Evolutionary conservation across 179 eudicot species (phyloP).

Genomic region (Gypsophila paniculata): DNA sequence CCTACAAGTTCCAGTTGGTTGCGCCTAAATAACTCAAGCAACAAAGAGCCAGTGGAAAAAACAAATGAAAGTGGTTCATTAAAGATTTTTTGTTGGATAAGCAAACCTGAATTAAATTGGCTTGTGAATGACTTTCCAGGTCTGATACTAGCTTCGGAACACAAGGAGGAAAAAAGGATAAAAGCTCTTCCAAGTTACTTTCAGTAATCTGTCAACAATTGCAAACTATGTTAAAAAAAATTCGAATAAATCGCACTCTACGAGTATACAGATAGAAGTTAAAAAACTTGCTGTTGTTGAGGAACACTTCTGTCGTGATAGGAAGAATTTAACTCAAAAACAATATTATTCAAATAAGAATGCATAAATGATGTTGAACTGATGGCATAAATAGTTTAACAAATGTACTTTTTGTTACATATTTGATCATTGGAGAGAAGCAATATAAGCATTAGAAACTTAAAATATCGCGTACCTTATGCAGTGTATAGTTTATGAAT

Average conservation of each 20-base stretch:
- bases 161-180: constrained; percentile 5
- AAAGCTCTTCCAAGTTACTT: neutral
- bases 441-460: neutral
- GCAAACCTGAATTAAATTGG: neutral
- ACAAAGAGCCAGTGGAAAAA: neutral
- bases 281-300: too few species aligned
- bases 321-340: too few species aligned
- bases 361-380: too few species aligned
- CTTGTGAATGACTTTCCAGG: neutral
- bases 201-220: constrained; percentile 2
- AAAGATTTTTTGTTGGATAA: neutral
- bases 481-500: neutral
- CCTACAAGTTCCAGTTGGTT: constrained; percentile 5
- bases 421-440: too few species aligned
- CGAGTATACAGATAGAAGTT: too few species aligned
- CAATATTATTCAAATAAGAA: too few species aligned
- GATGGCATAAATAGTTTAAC: too few species aligned
- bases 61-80: too few species aligned
- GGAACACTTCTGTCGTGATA: too few species aligned
- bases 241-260: neutral
- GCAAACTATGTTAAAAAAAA: neutral
- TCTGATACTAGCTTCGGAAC: neutral
- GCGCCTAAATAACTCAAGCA: neutral
- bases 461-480: neutral
- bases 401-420: too few species aligned